Evolutionary conservation across 768 basidiomycete genomes (phyloP), one percentile per base, ranked within the genome.

Genomic region (Termitomyces sp.): DNA sequence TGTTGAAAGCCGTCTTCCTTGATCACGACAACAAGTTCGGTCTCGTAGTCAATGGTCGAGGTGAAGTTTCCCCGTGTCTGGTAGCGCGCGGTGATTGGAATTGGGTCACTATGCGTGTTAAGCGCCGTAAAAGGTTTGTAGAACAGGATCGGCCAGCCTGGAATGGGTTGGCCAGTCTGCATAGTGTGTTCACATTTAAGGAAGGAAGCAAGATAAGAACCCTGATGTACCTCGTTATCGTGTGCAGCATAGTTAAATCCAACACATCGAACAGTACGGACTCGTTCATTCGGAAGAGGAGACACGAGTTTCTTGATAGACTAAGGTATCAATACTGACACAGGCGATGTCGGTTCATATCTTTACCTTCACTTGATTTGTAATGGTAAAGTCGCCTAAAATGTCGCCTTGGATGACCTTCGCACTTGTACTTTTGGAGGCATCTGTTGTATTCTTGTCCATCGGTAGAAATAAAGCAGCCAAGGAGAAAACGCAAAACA

Each of bases 1-100:
- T 75, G 56, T 76, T 75, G 69, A 71, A 76, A 21, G 74, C 75
- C 48, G 63, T 65, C 54, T 70, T 74, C n/a, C 66, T 72, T 74
- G n/a, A 77, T 75, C 9, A 77, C 57, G 16, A 77, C 65, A 17
- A 77, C 75, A 40, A 77, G 65, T 51, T 76, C 76, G 12, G 72
- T 71, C 61, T 76, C 74, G 53, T 73, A 76, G 55, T 76, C 75
- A 73, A 75, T 75, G 7, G 62, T 66, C 0, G 73, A 73, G 17
- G 70, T 72, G 65, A 76, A 76, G 51, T 73, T 70, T 21, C 71
- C 70, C 54, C 74, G 73, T 4, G 69, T 73, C 61, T 74, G 73
- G 59, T 71, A 76, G 19, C 73, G 73, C 6, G 55, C 63, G 23
- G 64, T 65, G 8, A 70, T 59, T 10, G 68, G 67, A 32, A 69